Percentiles rank a stretch among this genome's conserved stretches.
Conservation (phyloP, 2,329 filamentous ascomycete genomes). For the Alternaria dauci region DNA sequence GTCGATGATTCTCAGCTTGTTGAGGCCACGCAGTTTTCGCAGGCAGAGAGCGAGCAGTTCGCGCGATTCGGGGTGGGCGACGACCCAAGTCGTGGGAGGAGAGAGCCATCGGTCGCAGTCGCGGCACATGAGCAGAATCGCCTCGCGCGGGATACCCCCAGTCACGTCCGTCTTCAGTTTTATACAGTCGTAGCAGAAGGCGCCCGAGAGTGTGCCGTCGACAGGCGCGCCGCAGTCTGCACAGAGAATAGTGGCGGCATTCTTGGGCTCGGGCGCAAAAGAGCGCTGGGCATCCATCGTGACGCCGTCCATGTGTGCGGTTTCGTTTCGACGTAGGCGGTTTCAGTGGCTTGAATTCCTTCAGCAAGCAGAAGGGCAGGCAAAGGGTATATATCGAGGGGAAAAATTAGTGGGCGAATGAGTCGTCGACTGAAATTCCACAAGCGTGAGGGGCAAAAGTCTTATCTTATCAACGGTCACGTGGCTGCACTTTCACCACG, state of each 20-base stretch:
- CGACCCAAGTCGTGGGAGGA: conserved; percentile 85
- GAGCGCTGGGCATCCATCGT: conserved; percentile 53
- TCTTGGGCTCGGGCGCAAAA: conserved; percentile 51
- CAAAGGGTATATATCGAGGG: conserved; percentile 1
- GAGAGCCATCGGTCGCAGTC: conserved; percentile 93
- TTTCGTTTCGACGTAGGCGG: background rate
- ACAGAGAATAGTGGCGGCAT: conserved; percentile 81
- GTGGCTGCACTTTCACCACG: conserved; percentile 18
- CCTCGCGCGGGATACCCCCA: conserved; percentile 88
- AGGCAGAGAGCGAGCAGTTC: conserved; percentile 93
- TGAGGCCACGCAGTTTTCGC: conserved; percentile 83
- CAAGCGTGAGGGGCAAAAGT: background rate
- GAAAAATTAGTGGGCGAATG: conserved; percentile 8
- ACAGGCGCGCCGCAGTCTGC: conserved; percentile 97
- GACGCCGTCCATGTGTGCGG: conserved; percentile 40
- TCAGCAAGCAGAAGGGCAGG: background rate
- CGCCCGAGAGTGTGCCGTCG: conserved; percentile 84
- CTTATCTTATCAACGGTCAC: conserved; percentile 38
- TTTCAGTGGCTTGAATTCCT: background rate
- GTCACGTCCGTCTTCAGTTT: conserved; percentile 95
- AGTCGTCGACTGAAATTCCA: background rate
- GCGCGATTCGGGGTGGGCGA: conserved; percentile 84
- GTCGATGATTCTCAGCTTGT: conserved; percentile 93
- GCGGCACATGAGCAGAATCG: conserved; percentile 86
- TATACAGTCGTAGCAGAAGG: conserved; percentile 94